A percentile compares a stretch with the other conserved stretches of the same genome.
phyloP scores from a whole-genome alignment of 495 filamentous ascomycete genomes.

The Aspergillus leporis region DNA sequence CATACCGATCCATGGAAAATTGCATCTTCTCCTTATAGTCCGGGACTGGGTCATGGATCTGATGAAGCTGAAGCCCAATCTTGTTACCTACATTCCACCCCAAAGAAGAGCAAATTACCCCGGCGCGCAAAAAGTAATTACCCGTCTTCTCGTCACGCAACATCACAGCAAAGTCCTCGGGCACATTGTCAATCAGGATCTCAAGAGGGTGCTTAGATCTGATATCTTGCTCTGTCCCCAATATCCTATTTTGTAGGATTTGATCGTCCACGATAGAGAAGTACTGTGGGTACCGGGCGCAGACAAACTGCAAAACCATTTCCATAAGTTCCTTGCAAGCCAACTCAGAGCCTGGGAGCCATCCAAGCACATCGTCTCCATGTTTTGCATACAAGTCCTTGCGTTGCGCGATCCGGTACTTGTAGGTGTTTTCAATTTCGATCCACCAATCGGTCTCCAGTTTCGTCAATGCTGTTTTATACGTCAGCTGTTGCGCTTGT shows the following conservation, averaged over 20 bases:
- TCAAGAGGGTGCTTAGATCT: slow-evolving; percentile 65
- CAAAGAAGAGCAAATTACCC: slow-evolving; percentile 74
- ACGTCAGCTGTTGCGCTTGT: slow-evolving; percentile 16
- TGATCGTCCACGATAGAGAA: slow-evolving; percentile 65
- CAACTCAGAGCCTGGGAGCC: slow-evolving; percentile 75
- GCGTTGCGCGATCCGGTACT: slow-evolving; percentile 67
- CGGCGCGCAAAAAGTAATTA: slow-evolving; percentile 75
- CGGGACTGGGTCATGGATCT: slow-evolving; percentile 78
- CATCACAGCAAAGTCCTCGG: slow-evolving; percentile 86
- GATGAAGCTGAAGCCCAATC: slow-evolving; percentile 67
- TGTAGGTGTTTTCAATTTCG: slow-evolving; percentile 80
- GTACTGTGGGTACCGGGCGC: slow-evolving; percentile 75
- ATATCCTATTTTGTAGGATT: slow-evolving; percentile 69
- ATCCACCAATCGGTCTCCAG: slow-evolving; percentile 90
- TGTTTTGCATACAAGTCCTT: slow-evolving; percentile 65
- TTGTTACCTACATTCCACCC: slow-evolving; percentile 82
- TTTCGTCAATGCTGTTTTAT: slow-evolving; percentile 66
- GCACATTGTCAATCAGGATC: slow-evolving; percentile 77
- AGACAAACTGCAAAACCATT: slow-evolving; percentile 78
- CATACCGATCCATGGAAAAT: slow-evolving; percentile 79
- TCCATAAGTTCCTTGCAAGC: slow-evolving; percentile 92
- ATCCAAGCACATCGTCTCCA: slow-evolving; percentile 63
- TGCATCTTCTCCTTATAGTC: slow-evolving; percentile 93
- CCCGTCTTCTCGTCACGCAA: slow-evolving; percentile 71
- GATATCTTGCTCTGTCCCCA: slow-evolving; percentile 64